A percentile compares a stretch with the other conserved stretches of the same genome.
Evolutionary conservation across 2,329 filamentous ascomycete genomes (phyloP).

Genomic region (Xylariaceae sp.): DNA sequence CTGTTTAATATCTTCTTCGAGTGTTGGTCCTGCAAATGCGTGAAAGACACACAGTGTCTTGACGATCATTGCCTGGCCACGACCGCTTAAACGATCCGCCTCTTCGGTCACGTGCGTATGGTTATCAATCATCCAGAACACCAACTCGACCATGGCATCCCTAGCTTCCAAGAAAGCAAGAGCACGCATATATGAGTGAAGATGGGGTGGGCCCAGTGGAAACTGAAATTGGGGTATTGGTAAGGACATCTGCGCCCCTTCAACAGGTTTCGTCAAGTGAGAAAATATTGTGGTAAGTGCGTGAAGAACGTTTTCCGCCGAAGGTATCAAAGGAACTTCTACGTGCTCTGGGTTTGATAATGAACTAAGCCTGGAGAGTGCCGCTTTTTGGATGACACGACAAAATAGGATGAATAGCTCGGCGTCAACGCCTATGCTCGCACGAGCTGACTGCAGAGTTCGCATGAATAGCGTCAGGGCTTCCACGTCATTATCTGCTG

Average conservation of each 20-base stretch:
- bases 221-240: constrained; percentile 43
- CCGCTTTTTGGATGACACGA: constrained; percentile 42
- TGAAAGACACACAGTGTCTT: constrained; percentile 54
- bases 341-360: not conserved
- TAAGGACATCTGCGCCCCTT: not conserved
- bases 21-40: constrained; percentile 52
- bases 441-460: constrained; percentile 39
- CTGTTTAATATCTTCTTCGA: constrained; percentile 38
- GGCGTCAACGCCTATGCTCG: constrained; percentile 41
- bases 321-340: constrained; percentile 22
- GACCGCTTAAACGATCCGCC: constrained; percentile 39
- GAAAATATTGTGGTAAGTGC: constrained; percentile 29
- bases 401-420: constrained; percentile 46
- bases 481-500: constrained; percentile 35
- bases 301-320: constrained; percentile 6
- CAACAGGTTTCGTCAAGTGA: constrained; percentile 37
- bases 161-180: constrained; percentile 67
- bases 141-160: constrained; percentile 60
- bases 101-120: constrained; percentile 45
- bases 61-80: constrained; percentile 39
- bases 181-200: constrained; percentile 67
- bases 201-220: constrained; percentile 51
- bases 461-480: constrained; percentile 43
- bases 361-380: constrained; percentile 27
- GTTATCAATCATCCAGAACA: constrained; percentile 64